Evolutionary conservation across 2,329 filamentous ascomycete genomes (phyloP).

Genomic region (Sclerotinia glacialis): DNA sequence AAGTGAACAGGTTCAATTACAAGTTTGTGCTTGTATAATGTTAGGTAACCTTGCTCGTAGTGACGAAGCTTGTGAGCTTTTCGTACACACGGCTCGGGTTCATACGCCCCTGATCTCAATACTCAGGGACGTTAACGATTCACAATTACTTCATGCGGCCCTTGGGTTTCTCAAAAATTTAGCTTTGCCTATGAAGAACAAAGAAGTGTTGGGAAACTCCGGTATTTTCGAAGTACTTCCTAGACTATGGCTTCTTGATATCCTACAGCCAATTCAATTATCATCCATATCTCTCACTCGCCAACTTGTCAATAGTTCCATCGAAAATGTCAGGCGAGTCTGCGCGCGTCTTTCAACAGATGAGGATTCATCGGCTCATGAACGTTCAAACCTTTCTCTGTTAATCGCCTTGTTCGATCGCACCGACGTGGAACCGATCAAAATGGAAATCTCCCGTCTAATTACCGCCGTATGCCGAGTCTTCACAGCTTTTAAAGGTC

Average conservation of each 20-base stretch:
- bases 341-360: conserved; percentile 45
- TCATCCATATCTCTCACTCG: conserved; percentile 57
- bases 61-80: conserved; percentile 51
- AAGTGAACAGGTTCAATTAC: conserved; percentile 45
- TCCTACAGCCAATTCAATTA: conserved; percentile 58
- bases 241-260: conserved; percentile 53
- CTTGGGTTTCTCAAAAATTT: conserved; percentile 65
- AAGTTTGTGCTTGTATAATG: conserved; percentile 57
- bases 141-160: conserved; percentile 55
- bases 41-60: conserved; percentile 61
- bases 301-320: conserved; percentile 53
- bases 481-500: conserved; percentile 46
- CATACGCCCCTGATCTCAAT: conserved; percentile 47
- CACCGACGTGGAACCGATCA: conserved; percentile 54
- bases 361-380: conserved; percentile 39
- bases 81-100: conserved; percentile 48
- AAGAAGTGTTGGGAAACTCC: conserved; percentile 47
- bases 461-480: conserved; percentile 53
- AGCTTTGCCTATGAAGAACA: conserved; percentile 56
- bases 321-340: conserved; percentile 51
- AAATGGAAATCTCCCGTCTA: conserved; percentile 57
- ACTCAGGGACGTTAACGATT: conserved; percentile 45
- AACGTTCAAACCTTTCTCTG: conserved; percentile 42
- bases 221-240: conserved; percentile 52
- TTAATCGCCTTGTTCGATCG: conserved; percentile 44